Percentiles rank a stretch among this genome's conserved stretches.
Conservation (phyloP, 2,329 filamentous ascomycete genomes). For the Zasmidium cellare region DNA sequence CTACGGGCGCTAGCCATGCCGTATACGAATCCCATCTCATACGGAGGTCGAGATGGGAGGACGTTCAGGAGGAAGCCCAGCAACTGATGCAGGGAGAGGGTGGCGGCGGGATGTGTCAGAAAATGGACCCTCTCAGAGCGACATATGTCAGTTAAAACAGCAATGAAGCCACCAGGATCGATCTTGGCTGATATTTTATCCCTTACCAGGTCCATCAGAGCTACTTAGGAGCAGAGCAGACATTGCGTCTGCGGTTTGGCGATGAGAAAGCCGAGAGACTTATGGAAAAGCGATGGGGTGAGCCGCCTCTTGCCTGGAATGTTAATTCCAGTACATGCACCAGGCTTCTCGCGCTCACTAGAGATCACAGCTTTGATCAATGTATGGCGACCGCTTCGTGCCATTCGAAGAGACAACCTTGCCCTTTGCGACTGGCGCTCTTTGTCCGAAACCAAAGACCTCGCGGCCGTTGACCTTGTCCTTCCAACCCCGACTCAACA, state of each 20-base stretch:
- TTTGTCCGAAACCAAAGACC: no score
- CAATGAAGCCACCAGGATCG: no score
- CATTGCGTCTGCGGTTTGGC: background rate
- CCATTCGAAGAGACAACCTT: background rate
- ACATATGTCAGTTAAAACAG: no score
- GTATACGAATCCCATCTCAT: background rate
- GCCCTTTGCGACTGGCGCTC: background rate
- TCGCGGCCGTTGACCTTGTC: no score
- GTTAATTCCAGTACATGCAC: no score
- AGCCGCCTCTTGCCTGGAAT: no score
- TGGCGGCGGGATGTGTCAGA: background rate
- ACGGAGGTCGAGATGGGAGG: background rate
- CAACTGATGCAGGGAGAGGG: background rate
- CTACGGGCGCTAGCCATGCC: background rate
- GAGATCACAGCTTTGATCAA: slow-evolving; percentile 2
- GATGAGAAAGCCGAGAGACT: background rate
- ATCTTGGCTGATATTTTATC: no score
- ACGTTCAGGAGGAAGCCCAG: background rate
- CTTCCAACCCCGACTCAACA: no score
- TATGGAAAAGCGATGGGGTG: background rate
- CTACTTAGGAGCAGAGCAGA: background rate
- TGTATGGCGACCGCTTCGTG: background rate
- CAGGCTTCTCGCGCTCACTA: no score
- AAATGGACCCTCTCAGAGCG: background rate
- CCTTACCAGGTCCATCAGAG: background rate